These are phyloP conservation scores for Cladosporium colombiae DNA, from an alignment of 2,329 filamentous ascomycete species.

Conservation along the genomic window DNA sequence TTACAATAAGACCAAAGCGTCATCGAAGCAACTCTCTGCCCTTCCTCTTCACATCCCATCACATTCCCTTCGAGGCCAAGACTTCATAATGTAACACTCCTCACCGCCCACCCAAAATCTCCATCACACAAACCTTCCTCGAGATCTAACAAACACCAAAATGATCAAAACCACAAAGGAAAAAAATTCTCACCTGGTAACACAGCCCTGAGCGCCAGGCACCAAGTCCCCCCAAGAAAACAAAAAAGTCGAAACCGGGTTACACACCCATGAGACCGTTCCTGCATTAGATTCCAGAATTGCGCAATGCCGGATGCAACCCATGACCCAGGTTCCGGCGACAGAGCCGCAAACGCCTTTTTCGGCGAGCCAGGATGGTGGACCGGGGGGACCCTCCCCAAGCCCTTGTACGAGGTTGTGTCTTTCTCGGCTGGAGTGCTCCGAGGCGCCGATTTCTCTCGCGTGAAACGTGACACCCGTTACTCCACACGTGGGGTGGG, in stretches of 20 bases:
- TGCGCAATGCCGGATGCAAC: slow-evolving; percentile 17
- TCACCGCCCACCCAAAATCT: background rate
- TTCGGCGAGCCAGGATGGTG: background rate
- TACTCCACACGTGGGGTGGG: slow-evolving; percentile 1
- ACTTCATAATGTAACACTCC: background rate
- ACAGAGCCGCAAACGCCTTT: slow-evolving; percentile 16
- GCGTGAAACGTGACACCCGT: slow-evolving; percentile 15
- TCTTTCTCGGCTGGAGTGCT: slow-evolving; percentile 9
- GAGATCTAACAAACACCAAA: background rate
- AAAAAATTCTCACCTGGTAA: background rate
- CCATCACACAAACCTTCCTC: background rate
- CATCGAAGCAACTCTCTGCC: too few relatives aligned
- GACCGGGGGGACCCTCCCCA: background rate
- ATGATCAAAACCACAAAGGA: background rate
- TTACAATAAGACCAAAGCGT: too few relatives aligned
- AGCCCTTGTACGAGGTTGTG: slow-evolving; percentile 6
- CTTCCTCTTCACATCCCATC: background rate
- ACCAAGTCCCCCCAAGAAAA: background rate
- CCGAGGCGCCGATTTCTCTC: slow-evolving; percentile 8
- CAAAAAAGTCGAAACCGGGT: background rate
- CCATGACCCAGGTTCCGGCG: background rate
- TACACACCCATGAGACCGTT: slow-evolving; percentile 11
- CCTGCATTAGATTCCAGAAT: slow-evolving; percentile 19
- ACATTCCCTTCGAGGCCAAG: too few relatives aligned
- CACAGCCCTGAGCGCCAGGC: background rate